Evolutionary conservation across 2,329 filamentous ascomycete genomes (phyloP), one percentile per base, ranked within the genome.

Genomic region (Myriosclerotinia curreyana): DNA sequence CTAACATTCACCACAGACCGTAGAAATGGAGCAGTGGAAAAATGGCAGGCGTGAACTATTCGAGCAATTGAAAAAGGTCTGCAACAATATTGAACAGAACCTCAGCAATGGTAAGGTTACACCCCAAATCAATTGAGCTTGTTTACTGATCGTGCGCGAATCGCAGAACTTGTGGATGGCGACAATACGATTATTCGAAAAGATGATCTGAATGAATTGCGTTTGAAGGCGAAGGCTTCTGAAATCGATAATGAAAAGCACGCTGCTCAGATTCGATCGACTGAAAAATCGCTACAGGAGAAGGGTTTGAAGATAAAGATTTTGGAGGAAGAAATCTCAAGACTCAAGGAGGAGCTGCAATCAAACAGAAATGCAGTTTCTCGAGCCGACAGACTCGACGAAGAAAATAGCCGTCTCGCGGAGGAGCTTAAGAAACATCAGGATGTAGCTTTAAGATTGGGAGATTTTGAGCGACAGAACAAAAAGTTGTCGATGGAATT

Each of bases 1-100:
- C 15, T 3, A 15, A 28, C 31, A 60, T 60, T 52, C 46, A 22
- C 6, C 46, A 60, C 2, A 14, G 51, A n/a, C 11, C 17, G 17
- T 25, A 52, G 28, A 50, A 14, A 73, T 74, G 72, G 69, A 73
- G 49, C 70, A 67, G 36, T 73, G 70, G 71, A 63, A 60, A 46
- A 68, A 67, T 61, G 69, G 69, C 12, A 68, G 69, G 25, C 54
- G 60, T 28, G 69, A 71, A 34, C 55, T 73, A 5, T 65, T 71
- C 5, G 67, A 70, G 20, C 64, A 70, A 22, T 48, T 73, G 49
- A 65, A 56, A 5, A 68, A 62, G 48, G 54, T 69, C 40, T 74
- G 65, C 62, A 64, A 71, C 51, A 49, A 55, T 2, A 69, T 71
- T 65, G 71, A 67, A 22, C 50, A 60, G 34, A 68, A 70, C 42